phyloP scores from a whole-genome alignment of 1,139 yeast species.

The Kodamaea fungicola region DNA sequence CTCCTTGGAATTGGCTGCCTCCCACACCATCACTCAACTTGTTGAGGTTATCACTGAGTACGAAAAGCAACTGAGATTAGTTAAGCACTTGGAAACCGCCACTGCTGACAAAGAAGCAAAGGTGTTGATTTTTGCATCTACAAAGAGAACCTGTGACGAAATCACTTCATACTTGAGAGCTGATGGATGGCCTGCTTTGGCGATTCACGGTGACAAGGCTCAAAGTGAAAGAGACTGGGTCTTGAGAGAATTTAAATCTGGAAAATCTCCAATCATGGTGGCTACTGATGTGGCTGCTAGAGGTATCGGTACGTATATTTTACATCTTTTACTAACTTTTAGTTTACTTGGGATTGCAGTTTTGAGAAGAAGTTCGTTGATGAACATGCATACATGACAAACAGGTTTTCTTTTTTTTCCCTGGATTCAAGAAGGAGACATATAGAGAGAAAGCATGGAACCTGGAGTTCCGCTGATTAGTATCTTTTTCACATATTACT shows the following conservation, averaged over 20 bases:
- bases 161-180: constrained; percentile 86
- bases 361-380: constrained; percentile 5
- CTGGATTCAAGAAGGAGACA: not conserved
- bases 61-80: constrained; percentile 88
- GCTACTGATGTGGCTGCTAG: constrained; percentile 99
- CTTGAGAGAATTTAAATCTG: constrained; percentile 82
- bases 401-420: not conserved
- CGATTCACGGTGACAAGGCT: constrained; percentile 98
- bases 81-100: constrained; percentile 80
- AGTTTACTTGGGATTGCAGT: constrained; percentile 6
- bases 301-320: constrained; percentile 92
- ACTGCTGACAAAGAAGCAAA: constrained; percentile 77
- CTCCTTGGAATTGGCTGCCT: constrained; percentile 92
- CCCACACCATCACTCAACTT: constrained; percentile 91
- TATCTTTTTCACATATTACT: no score
- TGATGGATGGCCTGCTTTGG: constrained; percentile 99
- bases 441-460: not conserved
- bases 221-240: constrained; percentile 99
- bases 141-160: constrained; percentile 97
- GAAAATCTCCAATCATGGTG: constrained; percentile 95
- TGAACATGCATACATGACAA: not conserved
- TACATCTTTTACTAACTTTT: constrained; percentile 9
- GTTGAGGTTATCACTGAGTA: constrained; percentile 89
- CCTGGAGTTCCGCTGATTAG: no score
- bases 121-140: constrained; percentile 84